Percentiles rank a stretch among this genome's conserved stretches.
Conservation (phyloP, 1,284 basidiomycete genomes). For the Cryptococcus sp. region DNA sequence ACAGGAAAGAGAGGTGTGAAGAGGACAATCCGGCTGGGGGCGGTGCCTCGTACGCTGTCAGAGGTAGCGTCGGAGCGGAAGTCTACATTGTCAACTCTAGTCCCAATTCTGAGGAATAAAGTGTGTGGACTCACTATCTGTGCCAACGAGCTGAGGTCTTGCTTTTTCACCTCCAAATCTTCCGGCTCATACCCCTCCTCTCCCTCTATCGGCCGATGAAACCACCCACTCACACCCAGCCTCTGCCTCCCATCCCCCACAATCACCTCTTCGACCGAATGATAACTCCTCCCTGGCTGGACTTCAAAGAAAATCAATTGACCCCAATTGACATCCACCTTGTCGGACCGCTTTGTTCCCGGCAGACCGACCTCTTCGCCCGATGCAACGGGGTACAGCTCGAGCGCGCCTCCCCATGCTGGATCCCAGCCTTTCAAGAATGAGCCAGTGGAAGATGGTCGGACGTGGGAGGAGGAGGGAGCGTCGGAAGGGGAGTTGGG, state of each 20-base stretch:
- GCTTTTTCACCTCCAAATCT: slow-evolving; percentile 67
- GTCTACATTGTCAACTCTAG: too few relatives aligned
- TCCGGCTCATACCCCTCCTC: slow-evolving; percentile 73
- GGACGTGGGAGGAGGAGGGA: slow-evolving; percentile 22
- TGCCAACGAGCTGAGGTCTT: slow-evolving; percentile 50
- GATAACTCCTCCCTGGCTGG: slow-evolving; percentile 76
- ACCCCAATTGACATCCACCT: slow-evolving; percentile 66
- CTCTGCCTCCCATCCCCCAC: slow-evolving; percentile 66
- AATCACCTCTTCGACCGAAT: slow-evolving; percentile 96
- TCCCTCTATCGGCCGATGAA: slow-evolving; percentile 83
- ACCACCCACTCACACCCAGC: slow-evolving; percentile 90
- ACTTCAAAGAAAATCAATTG: slow-evolving; percentile 94
- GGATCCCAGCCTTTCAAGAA: slow-evolving; percentile 58
- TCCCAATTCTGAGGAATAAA: too few relatives aligned
- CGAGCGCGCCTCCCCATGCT: slow-evolving; percentile 89
- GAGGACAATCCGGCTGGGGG: slow-evolving; percentile 54
- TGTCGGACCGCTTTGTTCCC: slow-evolving; percentile 33
- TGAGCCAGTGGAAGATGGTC: slow-evolving; percentile 30
- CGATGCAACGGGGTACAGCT: slow-evolving; percentile 71
- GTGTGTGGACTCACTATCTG: slow-evolving; percentile 38
- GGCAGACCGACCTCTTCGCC: slow-evolving; percentile 45
- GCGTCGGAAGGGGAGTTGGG: slow-evolving; percentile 68
- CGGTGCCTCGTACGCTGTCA: slow-evolving; percentile 37
- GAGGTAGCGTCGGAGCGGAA: slow-evolving; percentile 54
- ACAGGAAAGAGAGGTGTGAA: slow-evolving; percentile 63